Evolutionary conservation across 139 green algal genomes (phyloP).

Genomic region (Mychonastes homosphaera): DNA sequence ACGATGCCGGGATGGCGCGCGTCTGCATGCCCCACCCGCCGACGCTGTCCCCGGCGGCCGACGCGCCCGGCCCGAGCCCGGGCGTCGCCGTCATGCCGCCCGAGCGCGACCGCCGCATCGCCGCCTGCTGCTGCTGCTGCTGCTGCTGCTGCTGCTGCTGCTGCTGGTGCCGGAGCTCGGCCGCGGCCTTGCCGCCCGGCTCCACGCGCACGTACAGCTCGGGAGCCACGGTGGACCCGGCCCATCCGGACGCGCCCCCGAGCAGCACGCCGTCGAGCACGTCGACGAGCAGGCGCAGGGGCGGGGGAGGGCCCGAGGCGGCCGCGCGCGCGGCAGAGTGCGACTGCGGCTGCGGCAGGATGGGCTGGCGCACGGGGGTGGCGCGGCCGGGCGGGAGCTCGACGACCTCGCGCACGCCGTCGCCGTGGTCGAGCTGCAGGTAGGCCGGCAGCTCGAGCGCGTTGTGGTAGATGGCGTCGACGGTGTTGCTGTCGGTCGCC

Average conservation of each 20-base stretch:
- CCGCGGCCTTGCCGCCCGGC: background rate
- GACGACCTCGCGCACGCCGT: conserved; percentile 36
- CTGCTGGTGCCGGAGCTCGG: background rate
- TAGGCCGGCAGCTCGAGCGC: conserved; percentile 39
- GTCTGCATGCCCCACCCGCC: background rate
- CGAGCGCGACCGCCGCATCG: background rate
- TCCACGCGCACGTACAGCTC: conserved; percentile 16
- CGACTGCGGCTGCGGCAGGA: conserved; percentile 27
- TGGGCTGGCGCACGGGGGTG: conserved; percentile 32
- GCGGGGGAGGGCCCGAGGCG: conserved; percentile 11
- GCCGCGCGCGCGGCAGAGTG: conserved; percentile 4
- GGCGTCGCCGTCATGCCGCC: no score
- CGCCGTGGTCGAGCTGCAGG: conserved; percentile 58
- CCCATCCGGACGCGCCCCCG: background rate
- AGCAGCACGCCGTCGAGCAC: conserved; percentile 21
- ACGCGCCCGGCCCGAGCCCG: no score
- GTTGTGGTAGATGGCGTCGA: conserved; percentile 47
- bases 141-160: background rate
- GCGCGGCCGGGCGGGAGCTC: conserved; percentile 21
- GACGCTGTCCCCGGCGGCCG: no score
- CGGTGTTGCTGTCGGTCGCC: conserved; percentile 20
- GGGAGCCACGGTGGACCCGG: background rate
- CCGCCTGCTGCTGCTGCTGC: background rate
- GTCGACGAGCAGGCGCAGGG: conserved; percentile 42
- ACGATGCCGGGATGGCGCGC: background rate